Conservation (phyloP, 2,329 filamentous ascomycete species). For the Albifimbria verrucaria region DNA sequence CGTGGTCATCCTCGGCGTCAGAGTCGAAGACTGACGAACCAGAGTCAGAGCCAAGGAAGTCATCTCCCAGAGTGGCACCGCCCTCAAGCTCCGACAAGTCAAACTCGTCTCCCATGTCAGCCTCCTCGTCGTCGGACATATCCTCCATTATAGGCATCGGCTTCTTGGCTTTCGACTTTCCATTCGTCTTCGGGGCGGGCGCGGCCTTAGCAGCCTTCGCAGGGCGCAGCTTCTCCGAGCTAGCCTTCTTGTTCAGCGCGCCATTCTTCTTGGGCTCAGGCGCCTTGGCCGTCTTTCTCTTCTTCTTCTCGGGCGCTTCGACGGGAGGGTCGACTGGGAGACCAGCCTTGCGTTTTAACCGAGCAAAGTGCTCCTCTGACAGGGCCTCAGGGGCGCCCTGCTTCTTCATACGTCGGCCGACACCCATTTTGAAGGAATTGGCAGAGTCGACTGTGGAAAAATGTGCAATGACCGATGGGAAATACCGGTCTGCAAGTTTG, state of each 20-base stretch:
- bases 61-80: conserved; percentile 43
- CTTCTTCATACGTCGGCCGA: conserved; percentile 90
- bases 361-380: conserved; percentile 75
- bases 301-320: conserved; percentile 64
- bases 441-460: conserved; percentile 8
- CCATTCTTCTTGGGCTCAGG: conserved; percentile 25
- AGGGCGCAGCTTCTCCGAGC: conserved; percentile 27
- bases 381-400: conserved; percentile 83
- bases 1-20: conserved; percentile 55
- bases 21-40: conserved; percentile 69
- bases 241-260: conserved; percentile 22
- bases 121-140: conserved; percentile 45
- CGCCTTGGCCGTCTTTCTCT: conserved; percentile 30
- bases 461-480: neutral
- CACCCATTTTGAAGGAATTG: conserved; percentile 65
- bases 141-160: conserved; percentile 36
- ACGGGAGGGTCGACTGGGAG: conserved; percentile 59
- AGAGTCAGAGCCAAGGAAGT: conserved; percentile 53
- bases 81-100: conserved; percentile 46
- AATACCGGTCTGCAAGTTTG: neutral
- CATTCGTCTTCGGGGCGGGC: conserved; percentile 23
- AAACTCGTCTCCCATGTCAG: conserved; percentile 34
- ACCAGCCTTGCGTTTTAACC: conserved; percentile 79
- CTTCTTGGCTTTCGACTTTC: conserved; percentile 25
- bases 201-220: conserved; percentile 29